Evolutionary conservation across 1,284 basidiomycete genomes (phyloP), one percentile per base, ranked within the genome.

Genomic region (Mycosarcoma mackinlayi): DNA sequence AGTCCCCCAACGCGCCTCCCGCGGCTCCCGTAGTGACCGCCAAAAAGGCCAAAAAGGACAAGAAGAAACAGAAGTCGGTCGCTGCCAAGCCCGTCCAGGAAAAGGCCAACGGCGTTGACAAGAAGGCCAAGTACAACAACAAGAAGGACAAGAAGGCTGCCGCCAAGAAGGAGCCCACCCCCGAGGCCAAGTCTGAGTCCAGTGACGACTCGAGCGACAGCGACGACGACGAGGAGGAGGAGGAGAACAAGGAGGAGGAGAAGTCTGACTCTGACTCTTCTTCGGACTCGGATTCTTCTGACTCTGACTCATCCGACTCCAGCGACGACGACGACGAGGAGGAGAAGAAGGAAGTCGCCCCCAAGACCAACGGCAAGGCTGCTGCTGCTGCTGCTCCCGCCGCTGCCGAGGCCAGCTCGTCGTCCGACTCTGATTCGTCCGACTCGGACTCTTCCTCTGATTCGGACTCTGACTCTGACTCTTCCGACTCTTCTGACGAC

Each of bases 91-190:
- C 35, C 21, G 59, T 51, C 59, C 51, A 58, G 28, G 56, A 50
- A 56, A 71, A 73, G 56, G 23, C 62, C 46, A 67, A 61, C 59
- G 63, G 58, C 39, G 63, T 63, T 57, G 49, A 52, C 47, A 76
- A 77, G 61, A 70, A 73, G 65, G 50, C 40, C 40, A 75, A 76
- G 58, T 38, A 38, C 37, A 67, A 72, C 63, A 38, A 47, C 18
- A 77, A 77, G 73, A 76, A 76, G 67, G 46, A 50, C 42, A 64
- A 62, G 52, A 67, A 67, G 49, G 39, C n/a, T 4, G 37, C 37
- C 19, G 19, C 34, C 30, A 64, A 75, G 58, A 73, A 78, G 68
- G 57, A 57, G 39, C 63, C 72, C 31, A 67, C 69, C 27, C 74
- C 74, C 34, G 67, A 59, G 52, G 57, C 67, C 28, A 48, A 68